Percentiles rank a stretch among this genome's conserved stretches.
These are phyloP conservation scores for Leccinum griseonigrum DNA, from an alignment of 1,284 basidiomycete genomes.

Conservation along the genomic window DNA sequence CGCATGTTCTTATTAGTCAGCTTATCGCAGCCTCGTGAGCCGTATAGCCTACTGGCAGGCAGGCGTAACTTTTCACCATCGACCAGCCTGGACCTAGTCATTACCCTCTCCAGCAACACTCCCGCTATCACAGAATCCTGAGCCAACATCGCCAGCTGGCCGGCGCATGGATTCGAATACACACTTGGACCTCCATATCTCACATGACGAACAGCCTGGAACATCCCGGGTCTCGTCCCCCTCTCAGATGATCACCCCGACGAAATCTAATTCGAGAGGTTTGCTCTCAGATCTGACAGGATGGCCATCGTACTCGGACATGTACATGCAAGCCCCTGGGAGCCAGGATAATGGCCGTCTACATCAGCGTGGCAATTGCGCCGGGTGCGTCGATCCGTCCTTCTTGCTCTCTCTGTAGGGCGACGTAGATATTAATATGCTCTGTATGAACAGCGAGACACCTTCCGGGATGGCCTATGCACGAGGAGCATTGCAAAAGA, in stretches of 20 bases:
- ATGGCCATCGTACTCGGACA: conserved; percentile 18
- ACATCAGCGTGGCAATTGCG: conserved; percentile 8
- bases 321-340: conserved; percentile 18
- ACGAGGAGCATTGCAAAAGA: conserved; percentile 8
- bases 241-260: conserved; percentile 13
- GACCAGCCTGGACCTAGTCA: not conserved
- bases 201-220: conserved; percentile 2
- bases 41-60: not conserved
- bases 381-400: conserved; percentile 18
- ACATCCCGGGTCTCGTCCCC: conserved; percentile 3
- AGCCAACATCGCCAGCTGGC: not conserved
- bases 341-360: conserved; percentile 4
- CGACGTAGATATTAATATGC: not conserved
- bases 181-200: conserved; percentile 6
- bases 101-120: too few relatives aligned
- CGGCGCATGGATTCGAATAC: conserved; percentile 8
- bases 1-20: conserved; percentile 28
- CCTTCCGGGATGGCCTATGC: conserved; percentile 3
- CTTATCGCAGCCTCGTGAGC: conserved; percentile 15
- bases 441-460: conserved; percentile 9
- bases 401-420: not conserved
- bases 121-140: not conserved
- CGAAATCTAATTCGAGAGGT: conserved; percentile 8
- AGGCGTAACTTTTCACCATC: conserved; percentile 5
- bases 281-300: conserved; percentile 17